Evolutionary conservation across 352 stramenopile species (phyloP).

Genomic region (Phytophthora capsici): DNA sequence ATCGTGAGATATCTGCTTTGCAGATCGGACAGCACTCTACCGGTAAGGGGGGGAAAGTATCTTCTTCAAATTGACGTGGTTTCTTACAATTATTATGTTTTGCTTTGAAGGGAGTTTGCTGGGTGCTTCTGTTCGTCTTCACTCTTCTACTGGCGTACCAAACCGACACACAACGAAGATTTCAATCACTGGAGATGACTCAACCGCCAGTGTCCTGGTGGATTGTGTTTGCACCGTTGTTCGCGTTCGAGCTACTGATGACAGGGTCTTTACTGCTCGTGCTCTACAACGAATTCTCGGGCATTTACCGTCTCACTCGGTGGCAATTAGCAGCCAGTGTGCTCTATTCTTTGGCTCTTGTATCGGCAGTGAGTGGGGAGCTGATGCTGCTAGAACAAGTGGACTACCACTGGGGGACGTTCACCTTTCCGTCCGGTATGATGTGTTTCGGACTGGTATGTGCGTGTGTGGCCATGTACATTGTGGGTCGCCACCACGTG

Average conservation of each 20-base stretch:
- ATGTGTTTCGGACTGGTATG: slow-evolving; percentile 82
- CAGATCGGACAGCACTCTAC: slow-evolving; percentile 75
- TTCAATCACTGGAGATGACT: slow-evolving; percentile 23
- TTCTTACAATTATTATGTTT: slow-evolving; percentile 1
- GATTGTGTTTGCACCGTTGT: slow-evolving; percentile 70
- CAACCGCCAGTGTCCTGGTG: slow-evolving; percentile 72
- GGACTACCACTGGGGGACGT: slow-evolving; percentile 74
- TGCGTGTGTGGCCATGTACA: slow-evolving; percentile 80
- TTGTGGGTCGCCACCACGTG: slow-evolving; percentile 80
- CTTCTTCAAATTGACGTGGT: slow-evolving; percentile 3
- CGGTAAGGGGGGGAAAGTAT: slow-evolving; percentile 48
- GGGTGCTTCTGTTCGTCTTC: slow-evolving; percentile 82
- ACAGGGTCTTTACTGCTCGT: slow-evolving; percentile 57
- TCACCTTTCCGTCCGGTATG: slow-evolving; percentile 77
- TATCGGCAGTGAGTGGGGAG: slow-evolving; percentile 64
- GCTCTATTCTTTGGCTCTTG: slow-evolving; percentile 73
- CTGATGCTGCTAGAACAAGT: slow-evolving; percentile 82
- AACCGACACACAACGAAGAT: slow-evolving; percentile 60
- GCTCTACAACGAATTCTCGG: slow-evolving; percentile 81
- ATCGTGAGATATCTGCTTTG: slow-evolving; percentile 85
- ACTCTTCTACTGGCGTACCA: slow-evolving; percentile 82
- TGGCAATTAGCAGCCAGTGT: slow-evolving; percentile 79
- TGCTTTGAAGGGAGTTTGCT: slow-evolving; percentile 72
- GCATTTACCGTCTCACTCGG: slow-evolving; percentile 76
- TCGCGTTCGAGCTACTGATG: slow-evolving; percentile 74